Evolutionary conservation across 352 stramenopile genomes (phyloP).

Genomic region (Globisporangium perplexum): DNA sequence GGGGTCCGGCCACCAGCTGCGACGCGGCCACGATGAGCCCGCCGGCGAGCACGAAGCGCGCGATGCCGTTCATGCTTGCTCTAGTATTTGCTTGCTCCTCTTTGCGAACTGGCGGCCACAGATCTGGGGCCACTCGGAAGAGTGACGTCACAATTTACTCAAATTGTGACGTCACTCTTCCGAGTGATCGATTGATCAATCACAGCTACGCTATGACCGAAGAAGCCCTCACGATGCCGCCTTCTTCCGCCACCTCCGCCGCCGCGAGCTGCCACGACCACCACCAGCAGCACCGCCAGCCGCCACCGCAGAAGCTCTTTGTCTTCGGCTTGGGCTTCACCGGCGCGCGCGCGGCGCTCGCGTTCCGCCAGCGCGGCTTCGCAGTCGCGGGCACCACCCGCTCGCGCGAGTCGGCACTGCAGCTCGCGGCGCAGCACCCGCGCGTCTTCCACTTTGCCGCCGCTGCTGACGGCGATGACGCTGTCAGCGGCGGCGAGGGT

Average conservation of each 20-base stretch:
- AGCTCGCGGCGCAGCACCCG: slow-evolving; percentile 30
- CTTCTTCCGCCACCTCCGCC: too few species aligned
- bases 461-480: not conserved
- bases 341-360: slow-evolving; percentile 58
- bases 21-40: slow-evolving; percentile 63
- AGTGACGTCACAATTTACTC: too few species aligned
- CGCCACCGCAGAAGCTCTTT: slow-evolving; percentile 51
- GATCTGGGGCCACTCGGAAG: too few species aligned
- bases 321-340: slow-evolving; percentile 89
- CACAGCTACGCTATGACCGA: too few species aligned
- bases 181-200: too few species aligned
- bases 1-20: slow-evolving; percentile 55
- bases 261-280: not conserved
- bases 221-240: too few species aligned
- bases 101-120: not conserved
- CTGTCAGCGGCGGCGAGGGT: too few species aligned
- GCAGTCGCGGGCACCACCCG: slow-evolving; percentile 69
- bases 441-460: slow-evolving; percentile 30
- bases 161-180: too few species aligned
- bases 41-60: slow-evolving; percentile 65
- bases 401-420: slow-evolving; percentile 34
- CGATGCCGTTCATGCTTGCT: slow-evolving; percentile 59
- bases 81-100: not conserved
- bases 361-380: slow-evolving; percentile 61
- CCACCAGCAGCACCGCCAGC: not conserved